Evolutionary conservation across 1,139 yeast species (phyloP).

Genomic region (Waltiozyma sp.): DNA sequence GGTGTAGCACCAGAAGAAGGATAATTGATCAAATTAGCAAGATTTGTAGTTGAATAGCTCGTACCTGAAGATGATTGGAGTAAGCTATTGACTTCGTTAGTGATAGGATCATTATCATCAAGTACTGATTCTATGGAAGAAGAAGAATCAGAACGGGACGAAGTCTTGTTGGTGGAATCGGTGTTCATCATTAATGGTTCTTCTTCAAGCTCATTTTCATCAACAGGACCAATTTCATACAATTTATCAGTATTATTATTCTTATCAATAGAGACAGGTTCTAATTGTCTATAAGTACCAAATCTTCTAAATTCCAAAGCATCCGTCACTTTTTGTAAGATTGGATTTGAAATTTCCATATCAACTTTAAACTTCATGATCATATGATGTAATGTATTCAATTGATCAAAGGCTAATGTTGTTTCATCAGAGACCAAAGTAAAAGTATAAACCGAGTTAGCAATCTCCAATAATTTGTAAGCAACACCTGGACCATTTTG

Average conservation of each 20-base stretch:
- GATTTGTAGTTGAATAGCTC: not conserved
- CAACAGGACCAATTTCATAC: not conserved
- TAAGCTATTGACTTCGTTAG: not conserved
- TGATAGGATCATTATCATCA: not conserved
- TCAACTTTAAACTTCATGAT: conserved; percentile 12
- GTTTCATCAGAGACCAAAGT: conserved; percentile 9
- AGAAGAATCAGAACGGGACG: not conserved
- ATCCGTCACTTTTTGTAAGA: conserved; percentile 9
- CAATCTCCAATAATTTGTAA: conserved; percentile 13
- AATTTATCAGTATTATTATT: not conserved
- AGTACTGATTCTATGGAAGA: not conserved
- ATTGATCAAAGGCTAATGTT: conserved; percentile 10
- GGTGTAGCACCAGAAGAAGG: not conserved
- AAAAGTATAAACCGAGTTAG: conserved; percentile 13
- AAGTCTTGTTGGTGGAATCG: too few relatives aligned
- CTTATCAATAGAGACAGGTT: not conserved
- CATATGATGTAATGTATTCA: conserved; percentile 9
- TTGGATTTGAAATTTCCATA: conserved; percentile 10
- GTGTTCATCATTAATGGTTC: not conserved
- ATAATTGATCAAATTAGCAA: not conserved
- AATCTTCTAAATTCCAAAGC: conserved; percentile 9
- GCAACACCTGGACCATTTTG: conserved; percentile 18
- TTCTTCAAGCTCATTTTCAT: not conserved
- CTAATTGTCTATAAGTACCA: conserved; percentile 2
- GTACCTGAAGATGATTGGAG: not conserved